phyloP scores from a whole-genome alignment of 2,329 filamentous ascomycete genomes.

The Botryotinia convoluta region DNA sequence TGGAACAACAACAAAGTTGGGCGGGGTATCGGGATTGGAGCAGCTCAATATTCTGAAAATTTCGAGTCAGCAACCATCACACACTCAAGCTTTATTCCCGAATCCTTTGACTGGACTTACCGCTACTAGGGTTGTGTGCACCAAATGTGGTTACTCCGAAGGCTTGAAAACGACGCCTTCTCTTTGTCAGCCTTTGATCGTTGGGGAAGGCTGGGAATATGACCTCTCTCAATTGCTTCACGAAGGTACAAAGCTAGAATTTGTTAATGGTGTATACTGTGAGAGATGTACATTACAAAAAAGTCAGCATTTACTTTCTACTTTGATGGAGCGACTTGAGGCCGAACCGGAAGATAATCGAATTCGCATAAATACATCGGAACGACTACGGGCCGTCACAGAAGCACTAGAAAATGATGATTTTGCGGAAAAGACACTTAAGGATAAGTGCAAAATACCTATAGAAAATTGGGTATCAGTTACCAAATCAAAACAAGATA shows the following conservation, averaged over 20 bases:
- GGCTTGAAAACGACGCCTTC: slow-evolving; percentile 89
- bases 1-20: slow-evolving; percentile 45
- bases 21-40: slow-evolving; percentile 30
- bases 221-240: slow-evolving; percentile 77
- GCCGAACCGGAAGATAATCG: slow-evolving; percentile 30
- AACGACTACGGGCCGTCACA: slow-evolving; percentile 64
- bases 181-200: slow-evolving; percentile 84
- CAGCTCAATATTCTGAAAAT: slow-evolving; percentile 22
- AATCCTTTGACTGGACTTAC: slow-evolving; percentile 87
- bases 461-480: slow-evolving; percentile 67
- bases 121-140: slow-evolving; percentile 86
- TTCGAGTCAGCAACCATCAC: slow-evolving; percentile 5
- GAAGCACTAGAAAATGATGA: slow-evolving; percentile 74
- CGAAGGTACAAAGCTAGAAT: slow-evolving; percentile 79
- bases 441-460: slow-evolving; percentile 62
- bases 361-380: slow-evolving; percentile 39
- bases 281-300: slow-evolving; percentile 81
- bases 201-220: slow-evolving; percentile 63
- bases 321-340: slow-evolving; percentile 45
- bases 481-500: slow-evolving; percentile 87
- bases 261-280: slow-evolving; percentile 87
- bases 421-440: slow-evolving; percentile 68
- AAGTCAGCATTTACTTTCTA: slow-evolving; percentile 47
- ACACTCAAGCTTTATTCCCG: slow-evolving; percentile 41
- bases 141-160: slow-evolving; percentile 80